Evolutionary conservation across 1,139 yeast species (phyloP), one percentile per base, ranked within the genome.

Genomic region (Citeromyces hawaiiensis): DNA sequence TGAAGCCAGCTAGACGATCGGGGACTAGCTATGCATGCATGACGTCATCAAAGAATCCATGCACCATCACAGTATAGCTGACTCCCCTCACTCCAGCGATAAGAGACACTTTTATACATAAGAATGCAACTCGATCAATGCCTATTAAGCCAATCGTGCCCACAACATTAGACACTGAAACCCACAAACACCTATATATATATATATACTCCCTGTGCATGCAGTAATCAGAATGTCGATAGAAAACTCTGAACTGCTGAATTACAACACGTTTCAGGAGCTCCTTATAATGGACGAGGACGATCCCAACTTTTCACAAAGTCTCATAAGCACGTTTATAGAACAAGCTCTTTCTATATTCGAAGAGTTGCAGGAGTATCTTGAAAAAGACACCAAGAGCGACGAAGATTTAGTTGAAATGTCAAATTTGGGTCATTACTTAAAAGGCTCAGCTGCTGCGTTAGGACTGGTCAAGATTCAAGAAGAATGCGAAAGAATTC

Each of bases 371-470:
- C 81, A 81, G 45, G 59, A 60, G 13, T 38, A 50, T 15, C 39
- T 51, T 13, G 37, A 37, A n/a, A 47, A 53, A 21, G 14, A 27
- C 32, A 23, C 36, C 14, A 45, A 45, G 4, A 40, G 47, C 2
- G 52, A 47, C 46, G 55, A 54, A 13, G 69, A 81, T 52, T 68
- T 88, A 44, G 70, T 64, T 33, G 68, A 74, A 44, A 64, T 91
- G 44, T 81, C 91, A 18, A 67, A 76, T 15, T 64, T 83, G 47
- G 98, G 98, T 19, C 98, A 91, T 57, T 91, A 85, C 56, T 66
- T 91, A 45, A 93, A 93, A 57, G 98, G 98, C 36, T 81, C 94
- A 9, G 94, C 97, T 1, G 96, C 97, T 3, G 93, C 96, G 1
- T 65, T 93, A 44, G 98, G 98, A 1, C 68, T 91, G 42, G 74